Evolutionary conservation across 108 stramenopile genomes (phyloP), one percentile per base, ranked within the genome.

Genomic region (Cylindrotheca closterium): DNA sequence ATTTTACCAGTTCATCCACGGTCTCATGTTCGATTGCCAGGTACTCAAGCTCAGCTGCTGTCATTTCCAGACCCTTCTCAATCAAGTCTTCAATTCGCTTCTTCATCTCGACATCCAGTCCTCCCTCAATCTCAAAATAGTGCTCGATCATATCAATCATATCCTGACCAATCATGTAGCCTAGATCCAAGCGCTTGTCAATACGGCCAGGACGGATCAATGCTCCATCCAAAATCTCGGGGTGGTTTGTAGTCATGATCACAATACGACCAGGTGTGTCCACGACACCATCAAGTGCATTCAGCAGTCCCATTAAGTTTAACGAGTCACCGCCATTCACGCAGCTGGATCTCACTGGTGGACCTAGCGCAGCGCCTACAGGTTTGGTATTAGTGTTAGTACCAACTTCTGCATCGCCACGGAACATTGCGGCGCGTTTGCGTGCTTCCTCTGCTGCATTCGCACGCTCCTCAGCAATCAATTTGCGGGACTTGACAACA

Each of bases 201-300:
- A 92, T 77, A 21, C 89, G 75, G 22, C 89, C 92, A 12, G 89
- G 92, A 1, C 92, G 81, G 32, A 93, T 83, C 28, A 91, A 70
- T 0, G 92, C 92, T 10, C 83, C 72, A 47, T 93, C 92, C 67
- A 93, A 75, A 33, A 69, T 60, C 52, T 93, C 92, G 3, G 84
- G 83, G 65, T 86, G 84, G 67, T 93, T 93, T 26, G 83, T 85
- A 10, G 92, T 93, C 79, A 93, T 78, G 58, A 93, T 73, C 12
- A 93, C 76, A 51, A 93, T 88, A 8, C 92, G 69, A 21, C 79
- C 86, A 42, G 88, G 88, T 3, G 81, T 73, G 53, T 89, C 92
- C 1, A 93, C 87, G 1, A 91, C 84, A 3, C 89, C 92, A 79
- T 90, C 89, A 30, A 93, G 62, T 4, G 84, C 89, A 55, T 93